Base-by-base conservation (phyloP, 345 rosid species). In the Acer yangbiense region DNA sequence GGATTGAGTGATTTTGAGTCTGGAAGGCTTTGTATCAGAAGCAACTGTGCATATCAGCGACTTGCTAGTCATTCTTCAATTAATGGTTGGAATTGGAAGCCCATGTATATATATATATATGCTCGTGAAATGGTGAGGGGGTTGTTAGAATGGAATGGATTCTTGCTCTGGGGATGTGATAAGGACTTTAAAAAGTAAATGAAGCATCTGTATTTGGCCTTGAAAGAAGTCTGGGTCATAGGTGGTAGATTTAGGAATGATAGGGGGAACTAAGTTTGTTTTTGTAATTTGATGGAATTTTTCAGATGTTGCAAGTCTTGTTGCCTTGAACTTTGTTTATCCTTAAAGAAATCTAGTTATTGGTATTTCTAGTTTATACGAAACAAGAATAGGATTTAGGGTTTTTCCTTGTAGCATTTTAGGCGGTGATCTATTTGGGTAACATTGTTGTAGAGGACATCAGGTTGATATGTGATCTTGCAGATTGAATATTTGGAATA, bases 1-100 rank as follows among this genome's bases (percentile, higher is more conserved):
- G 6, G 52, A 9, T 39, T 20, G 35, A 20, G 39, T 57, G 4
- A 7, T 21, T 32, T 72, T 72, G 7, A 23, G 29, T 50, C 29
- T 35, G 29, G 64, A 71, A 63, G 60, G 75, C 10, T n/a, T 69
- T 55, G 27, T n/a, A 35, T 71, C 12, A 71, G n/a, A 39, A 57
- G n/a, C 23, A 55, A 32, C 10, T 50, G 23, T 0, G 27, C 29
- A n/a, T 29, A 13, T 71, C 52, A 18, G 3, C 16, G 17, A 21
- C 39, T n/a, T 71, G 21, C 16, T 63, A 44, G 3, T 58, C 25
- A 46, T 46, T 5, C 75, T 39, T 58, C 65, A 20, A 7, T n/a
- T 35, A 35, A 39, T 9, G 21, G 39, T 58, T 58, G 44, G 54
- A n/a, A 35, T 32, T 65, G 4, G 32, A 27, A n/a, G 46, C 32